Conservation (phyloP, 805 yeast genomes). For the Metschnikowia gelsemii region DNA sequence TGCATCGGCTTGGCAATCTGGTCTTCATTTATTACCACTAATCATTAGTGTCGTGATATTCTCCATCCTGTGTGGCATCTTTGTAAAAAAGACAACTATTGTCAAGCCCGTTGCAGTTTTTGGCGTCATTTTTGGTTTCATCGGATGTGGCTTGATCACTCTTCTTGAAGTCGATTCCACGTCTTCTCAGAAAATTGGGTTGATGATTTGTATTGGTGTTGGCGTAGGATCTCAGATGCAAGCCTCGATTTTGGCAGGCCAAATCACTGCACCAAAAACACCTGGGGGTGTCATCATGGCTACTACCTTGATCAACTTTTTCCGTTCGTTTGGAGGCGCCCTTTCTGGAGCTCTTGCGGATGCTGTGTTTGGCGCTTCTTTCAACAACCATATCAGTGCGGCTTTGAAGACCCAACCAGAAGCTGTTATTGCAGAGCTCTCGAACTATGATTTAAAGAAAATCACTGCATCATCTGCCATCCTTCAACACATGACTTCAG, state of each 20-base stretch:
- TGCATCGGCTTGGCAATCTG: constrained; percentile 44
- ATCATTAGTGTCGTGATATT: constrained; percentile 39
- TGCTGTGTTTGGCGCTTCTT: constrained; percentile 35
- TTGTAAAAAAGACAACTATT: constrained; percentile 36
- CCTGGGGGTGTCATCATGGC: constrained; percentile 51
- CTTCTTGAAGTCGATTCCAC: constrained; percentile 42
- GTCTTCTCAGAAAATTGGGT: constrained; percentile 40
- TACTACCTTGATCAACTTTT: constrained; percentile 45
- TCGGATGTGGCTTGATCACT: constrained; percentile 46
- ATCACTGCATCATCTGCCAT: constrained; percentile 19
- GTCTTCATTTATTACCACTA: constrained; percentile 45
- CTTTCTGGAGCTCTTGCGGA: constrained; percentile 44
- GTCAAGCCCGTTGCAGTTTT: constrained; percentile 43
- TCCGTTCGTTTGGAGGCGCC: constrained; percentile 47
- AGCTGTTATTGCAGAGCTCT: constrained; percentile 23
- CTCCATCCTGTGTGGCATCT: constrained; percentile 38
- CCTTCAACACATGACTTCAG: constrained; percentile 19
- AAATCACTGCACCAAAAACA: constrained; percentile 50
- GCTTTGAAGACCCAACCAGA: constrained; percentile 15
- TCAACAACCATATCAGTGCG: constrained; percentile 17
- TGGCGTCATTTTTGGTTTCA: constrained; percentile 35
- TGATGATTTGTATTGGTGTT: constrained; percentile 47
- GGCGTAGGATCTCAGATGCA: constrained; percentile 50
- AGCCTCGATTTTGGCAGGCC: constrained; percentile 43
- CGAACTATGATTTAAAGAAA: constrained; percentile 15